A percentile compares a stretch with the other conserved stretches of the same genome.
Conservation (phyloP, 371 early-diverging fungal species). For the Lichtheimia ornata region DNA sequence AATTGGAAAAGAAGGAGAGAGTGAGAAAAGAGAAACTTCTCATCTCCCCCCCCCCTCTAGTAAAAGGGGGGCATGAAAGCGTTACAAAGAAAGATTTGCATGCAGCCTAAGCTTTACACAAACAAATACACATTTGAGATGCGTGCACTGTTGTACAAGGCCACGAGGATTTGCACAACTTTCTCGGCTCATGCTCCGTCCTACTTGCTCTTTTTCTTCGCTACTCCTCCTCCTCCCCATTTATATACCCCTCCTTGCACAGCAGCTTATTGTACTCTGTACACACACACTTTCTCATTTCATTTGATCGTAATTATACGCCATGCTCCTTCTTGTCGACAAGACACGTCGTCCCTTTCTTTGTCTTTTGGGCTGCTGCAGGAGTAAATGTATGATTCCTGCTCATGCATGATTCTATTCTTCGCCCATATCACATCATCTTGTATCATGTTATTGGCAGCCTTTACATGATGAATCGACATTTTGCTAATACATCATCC, state of each 20-base stretch:
- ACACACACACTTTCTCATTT: background rate
- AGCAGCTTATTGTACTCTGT: background rate
- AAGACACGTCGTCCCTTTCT: background rate
- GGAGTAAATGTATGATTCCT: background rate
- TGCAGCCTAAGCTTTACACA: too few relatives aligned
- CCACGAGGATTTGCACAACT: conserved; percentile 1
- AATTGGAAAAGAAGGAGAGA: too few relatives aligned
- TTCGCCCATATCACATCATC: background rate
- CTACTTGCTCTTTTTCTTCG: background rate
- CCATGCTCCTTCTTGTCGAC: background rate
- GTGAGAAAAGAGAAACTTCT: too few relatives aligned
- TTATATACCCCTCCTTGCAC: background rate
- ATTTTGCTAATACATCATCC: too few relatives aligned
- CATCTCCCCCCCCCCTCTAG: too few relatives aligned
- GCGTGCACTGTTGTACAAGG: conserved; percentile 1
- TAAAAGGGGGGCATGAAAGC: too few relatives aligned
- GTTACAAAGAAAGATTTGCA: too few relatives aligned
- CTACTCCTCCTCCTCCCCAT: background rate
- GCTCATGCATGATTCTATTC: background rate
- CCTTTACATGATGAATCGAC: too few relatives aligned
- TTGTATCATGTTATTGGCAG: background rate
- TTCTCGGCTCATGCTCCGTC: background rate
- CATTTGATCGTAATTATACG: background rate
- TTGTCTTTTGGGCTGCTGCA: background rate
- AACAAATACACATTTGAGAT: background rate